Base-by-base conservation (phyloP, 129 eudicot genomes). In the Erigeron canadensis region DNA sequence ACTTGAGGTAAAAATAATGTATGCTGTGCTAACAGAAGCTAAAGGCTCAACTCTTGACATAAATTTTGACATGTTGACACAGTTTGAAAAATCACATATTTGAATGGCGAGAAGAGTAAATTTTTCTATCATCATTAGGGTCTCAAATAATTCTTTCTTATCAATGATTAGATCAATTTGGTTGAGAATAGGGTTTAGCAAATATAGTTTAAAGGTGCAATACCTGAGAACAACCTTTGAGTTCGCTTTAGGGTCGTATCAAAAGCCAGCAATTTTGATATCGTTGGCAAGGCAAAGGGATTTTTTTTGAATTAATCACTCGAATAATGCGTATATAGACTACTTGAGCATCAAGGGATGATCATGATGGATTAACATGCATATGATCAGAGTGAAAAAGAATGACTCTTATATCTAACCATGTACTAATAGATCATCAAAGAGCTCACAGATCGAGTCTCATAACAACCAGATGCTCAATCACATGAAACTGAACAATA, bases 181-280 rank as follows among this genome's bases (percentile, higher is more conserved):
- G 37, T 15, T 50, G 50, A 34, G 34, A 17, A n/a, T 37, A 69
- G 46, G 73, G 63, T 53, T 69, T 50, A 48, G 34, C 10, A 19
- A 51, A 6, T 37, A 56, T 40, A 28, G 34, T 2, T 28, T 28
- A 28, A 28, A 28, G 34, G 34, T 28, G 34, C 34, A 15, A 50
- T 22, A 12, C 57, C 13, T 51, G 48, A 38, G 12, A 10, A 37
- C 48, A 68, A 18, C 72, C 19, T 67, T 67, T 58, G 21, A 21
- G 38, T 18, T 65, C 19, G 19, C 11, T 43, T 65, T 10, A 44
- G 40, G 54, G 70, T 6, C 23, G 21, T 47, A 13, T 21, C 71
- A 66, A 66, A 66, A 40, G 19, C 37, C 42, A 46, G 11, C 12
- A 1, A 21, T 3, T 66, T 3, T 22, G 10, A 10, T 1, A 7